Conservation (phyloP, 1,139 yeast genomes). For the Suhomyces wounanorum region DNA sequence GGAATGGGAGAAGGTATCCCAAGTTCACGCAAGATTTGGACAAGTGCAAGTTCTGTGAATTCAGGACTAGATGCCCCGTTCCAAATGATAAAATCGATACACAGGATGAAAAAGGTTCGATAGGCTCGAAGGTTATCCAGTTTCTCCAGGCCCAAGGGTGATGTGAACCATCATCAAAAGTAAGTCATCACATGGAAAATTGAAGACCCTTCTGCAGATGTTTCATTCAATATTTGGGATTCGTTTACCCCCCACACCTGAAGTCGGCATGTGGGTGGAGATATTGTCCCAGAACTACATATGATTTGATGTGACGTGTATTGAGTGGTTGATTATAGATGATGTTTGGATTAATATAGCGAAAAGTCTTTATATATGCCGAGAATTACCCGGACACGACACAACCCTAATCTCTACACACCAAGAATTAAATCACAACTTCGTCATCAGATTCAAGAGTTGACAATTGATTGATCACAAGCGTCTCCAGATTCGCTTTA, state of each 20-base stretch:
- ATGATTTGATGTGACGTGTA: not conserved
- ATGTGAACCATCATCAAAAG: constrained; percentile 49
- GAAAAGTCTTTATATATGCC: not conserved
- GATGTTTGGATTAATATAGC: not conserved
- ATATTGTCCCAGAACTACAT: constrained; percentile 36
- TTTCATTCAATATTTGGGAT: constrained; percentile 38
- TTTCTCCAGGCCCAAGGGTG: constrained; percentile 10
- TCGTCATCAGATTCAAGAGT: too few species aligned
- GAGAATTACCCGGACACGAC: constrained; percentile 1
- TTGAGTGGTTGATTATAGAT: constrained; percentile 1
- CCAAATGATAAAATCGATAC: constrained; percentile 25
- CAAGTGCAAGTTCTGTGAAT: constrained; percentile 59
- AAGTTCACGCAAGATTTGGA: constrained; percentile 34
- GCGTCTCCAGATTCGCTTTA: too few species aligned
- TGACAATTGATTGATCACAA: too few species aligned
- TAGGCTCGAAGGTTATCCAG: constrained; percentile 16
- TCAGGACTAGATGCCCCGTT: constrained; percentile 35
- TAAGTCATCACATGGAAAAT: constrained; percentile 25
- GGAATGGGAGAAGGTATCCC: constrained; percentile 58
- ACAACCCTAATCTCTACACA: not conserved
- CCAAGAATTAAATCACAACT: not conserved
- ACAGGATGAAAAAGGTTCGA: constrained; percentile 4
- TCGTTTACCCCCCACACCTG: constrained; percentile 52
- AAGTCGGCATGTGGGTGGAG: constrained; percentile 44
- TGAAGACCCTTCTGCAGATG: constrained; percentile 47